These are phyloP conservation scores for Nicotiana knightiana DNA, from an alignment of 257 asterid species.

Conservation along the genomic window DNA sequence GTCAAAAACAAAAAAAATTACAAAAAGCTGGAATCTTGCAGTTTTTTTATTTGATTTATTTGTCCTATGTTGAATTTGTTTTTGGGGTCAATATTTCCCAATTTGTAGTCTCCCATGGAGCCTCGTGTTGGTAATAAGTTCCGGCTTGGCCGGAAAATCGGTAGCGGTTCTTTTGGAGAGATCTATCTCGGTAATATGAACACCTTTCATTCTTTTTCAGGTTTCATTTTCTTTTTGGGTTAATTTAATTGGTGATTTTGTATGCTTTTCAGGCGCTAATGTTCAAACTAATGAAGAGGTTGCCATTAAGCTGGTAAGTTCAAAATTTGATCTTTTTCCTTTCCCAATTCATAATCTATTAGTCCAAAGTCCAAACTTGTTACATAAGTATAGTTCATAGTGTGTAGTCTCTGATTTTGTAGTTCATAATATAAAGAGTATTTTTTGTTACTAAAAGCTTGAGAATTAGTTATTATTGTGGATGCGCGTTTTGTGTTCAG, in stretches of 20 bases:
- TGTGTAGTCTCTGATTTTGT: not conserved
- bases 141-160: conserved; percentile 60
- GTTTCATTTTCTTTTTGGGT: not conserved
- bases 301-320: conserved; percentile 48
- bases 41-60: not conserved
- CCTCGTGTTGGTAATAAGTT: conserved; percentile 63
- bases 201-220: not conserved
- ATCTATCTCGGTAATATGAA: conserved; percentile 28
- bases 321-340: not conserved
- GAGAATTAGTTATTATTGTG: not conserved
- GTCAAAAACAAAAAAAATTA: not conserved
- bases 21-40: not conserved
- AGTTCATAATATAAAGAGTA: not conserved
- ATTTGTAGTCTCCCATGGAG: conserved; percentile 37
- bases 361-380: not conserved
- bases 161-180: conserved; percentile 71
- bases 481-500: not conserved
- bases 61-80: not conserved
- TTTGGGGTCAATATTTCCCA: conserved; percentile 5
- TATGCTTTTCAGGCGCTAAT: conserved; percentile 33
- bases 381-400: not conserved
- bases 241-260: not conserved
- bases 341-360: not conserved
- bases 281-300: conserved; percentile 69
- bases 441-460: not conserved